Conservation (phyloP, 2,329 filamentous ascomycete species). For the Ustulina deusta region DNA sequence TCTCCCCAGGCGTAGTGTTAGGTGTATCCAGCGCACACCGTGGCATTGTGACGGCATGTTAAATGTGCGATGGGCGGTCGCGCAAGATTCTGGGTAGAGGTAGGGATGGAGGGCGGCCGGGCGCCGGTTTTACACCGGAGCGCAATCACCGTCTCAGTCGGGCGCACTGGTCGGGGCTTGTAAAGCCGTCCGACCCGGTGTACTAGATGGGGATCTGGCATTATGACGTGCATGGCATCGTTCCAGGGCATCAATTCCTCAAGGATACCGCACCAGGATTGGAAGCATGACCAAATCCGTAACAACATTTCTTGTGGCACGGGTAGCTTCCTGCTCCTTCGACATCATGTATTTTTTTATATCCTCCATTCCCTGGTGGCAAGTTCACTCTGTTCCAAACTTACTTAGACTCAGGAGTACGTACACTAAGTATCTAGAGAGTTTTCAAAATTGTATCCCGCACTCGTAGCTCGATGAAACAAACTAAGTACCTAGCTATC, state of each 20-base stretch:
- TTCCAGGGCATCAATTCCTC: background rate
- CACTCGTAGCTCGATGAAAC: background rate
- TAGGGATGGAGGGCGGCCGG: background rate
- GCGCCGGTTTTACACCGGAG: background rate
- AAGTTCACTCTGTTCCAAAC: background rate
- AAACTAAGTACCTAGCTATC: background rate
- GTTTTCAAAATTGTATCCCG: background rate
- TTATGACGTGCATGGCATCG: constrained; percentile 7
- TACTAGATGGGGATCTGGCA: background rate
- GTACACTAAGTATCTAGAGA: background rate
- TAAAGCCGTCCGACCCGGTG: background rate
- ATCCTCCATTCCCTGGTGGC: background rate
- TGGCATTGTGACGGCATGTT: background rate
- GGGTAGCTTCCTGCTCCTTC: background rate
- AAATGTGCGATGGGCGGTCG: background rate
- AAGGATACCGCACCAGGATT: background rate
- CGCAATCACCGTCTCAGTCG: background rate
- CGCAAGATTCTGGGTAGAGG: background rate
- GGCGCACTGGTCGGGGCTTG: background rate
- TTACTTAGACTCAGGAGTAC: background rate
- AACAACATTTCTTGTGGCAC: background rate
- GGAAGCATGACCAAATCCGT: background rate
- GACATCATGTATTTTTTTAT: background rate
- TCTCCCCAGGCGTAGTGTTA: background rate
- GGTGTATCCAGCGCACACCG: background rate